Evolutionary conservation across 2,329 filamentous ascomycete species (phyloP), one percentile per base, ranked within the genome.

Genomic region (Hypoxylon sp.): DNA sequence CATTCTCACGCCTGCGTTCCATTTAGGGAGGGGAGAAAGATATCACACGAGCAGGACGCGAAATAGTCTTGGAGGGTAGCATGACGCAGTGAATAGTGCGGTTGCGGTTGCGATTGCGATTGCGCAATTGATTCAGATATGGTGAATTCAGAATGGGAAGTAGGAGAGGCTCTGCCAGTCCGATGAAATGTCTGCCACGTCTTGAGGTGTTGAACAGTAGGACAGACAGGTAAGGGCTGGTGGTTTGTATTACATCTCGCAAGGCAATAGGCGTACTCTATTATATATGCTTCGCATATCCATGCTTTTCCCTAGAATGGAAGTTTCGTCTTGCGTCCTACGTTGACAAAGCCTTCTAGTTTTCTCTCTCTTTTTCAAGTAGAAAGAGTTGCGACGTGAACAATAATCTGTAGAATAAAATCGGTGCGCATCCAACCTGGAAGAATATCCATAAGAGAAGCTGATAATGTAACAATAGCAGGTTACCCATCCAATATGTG

Each of bases 161-260:
- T 38, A 47, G 45, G 27, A 32, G 29, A 37, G 26, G 27, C 25
- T 40, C 31, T 16, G 26, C 40, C 41, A 29, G 41, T 47, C 42
- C 32, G 44, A 31, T 41, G 19, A 45, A 46, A 44, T 50, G 43
- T 46, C 42, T 48, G 35, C 49, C 55, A 47, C 55, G 48, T 54
- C 58, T 52, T 51, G 38, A 51, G 53, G 60, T 53, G 55, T 42
- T 47, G 51, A 43, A 41, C 25, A 40, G 53, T 50, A 46, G 52
- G 48, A 53, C 35, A 37, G 31, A n/a, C n/a, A n/a, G 42, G 40
- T 16, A 27, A 41, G 43, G 43, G n/a, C 31, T 13, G 30, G 21
- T 41, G 51, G 35, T 20, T 53, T 55, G 42, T 58, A 55, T 58
- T 53, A 34, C 48, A 50, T 50, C 38, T 30, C 40, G 20, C 35